Conservation (phyloP, 2,329 filamentous ascomycete species). For the Chaetoscypha palmicola region DNA sequence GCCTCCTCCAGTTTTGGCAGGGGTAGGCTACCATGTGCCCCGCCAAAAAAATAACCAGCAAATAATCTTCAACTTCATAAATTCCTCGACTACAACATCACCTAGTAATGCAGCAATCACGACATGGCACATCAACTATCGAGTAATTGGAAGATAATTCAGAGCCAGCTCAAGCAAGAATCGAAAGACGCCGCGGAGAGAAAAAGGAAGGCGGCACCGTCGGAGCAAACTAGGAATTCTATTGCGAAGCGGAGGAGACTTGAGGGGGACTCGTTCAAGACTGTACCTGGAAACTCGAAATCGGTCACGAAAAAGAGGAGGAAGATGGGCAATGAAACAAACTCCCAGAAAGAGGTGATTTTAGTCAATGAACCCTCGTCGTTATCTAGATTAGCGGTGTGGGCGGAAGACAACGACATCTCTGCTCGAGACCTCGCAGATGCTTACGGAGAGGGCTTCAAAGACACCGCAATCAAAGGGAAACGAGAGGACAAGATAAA, state of each 20-base stretch:
- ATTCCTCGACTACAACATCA: slow-evolving; percentile 6
- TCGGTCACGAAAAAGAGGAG: slow-evolving; percentile 8
- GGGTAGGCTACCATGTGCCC: neutral
- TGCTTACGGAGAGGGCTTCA: slow-evolving; percentile 51
- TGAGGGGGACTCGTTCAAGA: slow-evolving; percentile 20
- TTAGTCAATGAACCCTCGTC: slow-evolving; percentile 38
- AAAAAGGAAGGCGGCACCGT: slow-evolving; percentile 30
- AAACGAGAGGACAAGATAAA: slow-evolving; percentile 50
- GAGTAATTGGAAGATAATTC: slow-evolving; percentile 74
- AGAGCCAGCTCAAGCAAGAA: slow-evolving; percentile 48
- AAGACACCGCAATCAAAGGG: slow-evolving; percentile 41
- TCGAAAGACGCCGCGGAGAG: slow-evolving; percentile 27
- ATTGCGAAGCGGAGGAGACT: slow-evolving; percentile 31
- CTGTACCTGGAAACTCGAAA: neutral
- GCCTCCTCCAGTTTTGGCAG: too few relatives aligned
- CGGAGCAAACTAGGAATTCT: slow-evolving; percentile 26
- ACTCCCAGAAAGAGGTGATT: slow-evolving; percentile 34
- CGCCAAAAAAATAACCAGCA: neutral
- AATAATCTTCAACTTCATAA: neutral
- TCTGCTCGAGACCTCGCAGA: slow-evolving; percentile 53
- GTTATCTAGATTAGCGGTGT: slow-evolving; percentile 51
- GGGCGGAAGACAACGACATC: slow-evolving; percentile 55
- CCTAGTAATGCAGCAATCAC: slow-evolving; percentile 9
- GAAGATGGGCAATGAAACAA: slow-evolving; percentile 52
- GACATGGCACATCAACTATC: slow-evolving; percentile 40